phyloP scores from a whole-genome alignment of 345 rosid species.

The Limnanthes douglasii region DNA sequence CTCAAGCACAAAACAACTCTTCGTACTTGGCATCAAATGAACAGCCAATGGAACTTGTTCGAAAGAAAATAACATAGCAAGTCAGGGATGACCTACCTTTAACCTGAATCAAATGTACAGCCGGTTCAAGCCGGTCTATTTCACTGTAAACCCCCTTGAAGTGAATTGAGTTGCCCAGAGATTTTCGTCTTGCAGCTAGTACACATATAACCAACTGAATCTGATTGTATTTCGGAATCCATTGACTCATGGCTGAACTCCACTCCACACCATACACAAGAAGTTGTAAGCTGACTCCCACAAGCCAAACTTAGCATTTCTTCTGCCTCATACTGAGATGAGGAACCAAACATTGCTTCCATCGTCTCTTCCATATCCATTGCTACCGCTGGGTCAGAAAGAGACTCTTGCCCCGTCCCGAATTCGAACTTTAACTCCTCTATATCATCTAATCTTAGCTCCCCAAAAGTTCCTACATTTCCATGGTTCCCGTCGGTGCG shows the following conservation, averaged over 20 bases:
- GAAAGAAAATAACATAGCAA: too few species aligned
- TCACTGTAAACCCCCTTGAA: too few species aligned
- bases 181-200: conserved; percentile 48
- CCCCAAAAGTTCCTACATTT: conserved; percentile 20
- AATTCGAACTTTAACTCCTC: conserved; percentile 23
- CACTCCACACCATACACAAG: conserved; percentile 49
- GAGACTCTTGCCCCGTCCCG: conserved; percentile 16
- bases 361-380: conserved; percentile 15
- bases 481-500: conserved; percentile 11
- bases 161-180: conserved; percentile 20
- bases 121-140: too few species aligned
- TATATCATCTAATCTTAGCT: conserved; percentile 31
- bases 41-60: too few species aligned
- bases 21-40: too few species aligned
- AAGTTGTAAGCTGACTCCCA: conserved; percentile 16
- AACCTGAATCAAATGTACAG: too few species aligned
- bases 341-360: conserved; percentile 14
- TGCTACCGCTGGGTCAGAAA: conserved; percentile 16
- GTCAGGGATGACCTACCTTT: too few species aligned
- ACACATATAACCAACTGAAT: conserved; percentile 62
- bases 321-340: conserved; percentile 22
- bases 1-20: too few species aligned
- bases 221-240: conserved; percentile 38
- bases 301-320: conserved; percentile 12
- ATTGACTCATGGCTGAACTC: conserved; percentile 41